A percentile compares a stretch with the other conserved stretches of the same genome.
These are phyloP conservation scores for Liquidambar formosana DNA, from an alignment of 164 flowering plant species.

Conservation along the genomic window DNA sequence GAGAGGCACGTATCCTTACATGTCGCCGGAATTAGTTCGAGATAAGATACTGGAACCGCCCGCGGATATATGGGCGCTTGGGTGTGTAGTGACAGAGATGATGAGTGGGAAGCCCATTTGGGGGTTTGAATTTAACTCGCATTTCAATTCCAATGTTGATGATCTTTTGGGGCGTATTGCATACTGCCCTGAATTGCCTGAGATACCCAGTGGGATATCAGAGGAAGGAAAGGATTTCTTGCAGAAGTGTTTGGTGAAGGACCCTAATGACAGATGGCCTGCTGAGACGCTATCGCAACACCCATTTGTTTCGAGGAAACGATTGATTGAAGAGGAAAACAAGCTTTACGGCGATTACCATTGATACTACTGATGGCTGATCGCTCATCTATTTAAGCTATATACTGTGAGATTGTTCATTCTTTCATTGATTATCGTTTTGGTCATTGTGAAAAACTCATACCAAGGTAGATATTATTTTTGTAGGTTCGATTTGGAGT, in stretches of 20 bases:
- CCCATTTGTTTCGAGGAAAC: no score
- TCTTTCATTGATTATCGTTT: no score
- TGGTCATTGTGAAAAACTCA: no score
- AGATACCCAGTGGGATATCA: slow-evolving; percentile 5
- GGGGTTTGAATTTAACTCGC: not conserved
- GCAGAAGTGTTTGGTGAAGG: slow-evolving; percentile 12
- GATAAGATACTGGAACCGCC: not conserved
- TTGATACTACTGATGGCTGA: no score
- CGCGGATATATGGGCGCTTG: slow-evolving; percentile 19
- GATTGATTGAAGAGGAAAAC: no score
- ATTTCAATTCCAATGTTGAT: not conserved
- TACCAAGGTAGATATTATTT: no score
- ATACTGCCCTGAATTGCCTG: not conserved
- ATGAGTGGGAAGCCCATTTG: slow-evolving; percentile 9
- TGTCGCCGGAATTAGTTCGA: slow-evolving; percentile 17
- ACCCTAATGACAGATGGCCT: slow-evolving; percentile 9
- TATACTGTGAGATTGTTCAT: no score
- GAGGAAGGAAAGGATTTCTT: slow-evolving; percentile 13
- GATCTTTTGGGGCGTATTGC: slow-evolving; percentile 3
- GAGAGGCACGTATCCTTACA: slow-evolving; percentile 1
- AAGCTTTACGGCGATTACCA: no score
- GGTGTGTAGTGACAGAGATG: slow-evolving; percentile 16
- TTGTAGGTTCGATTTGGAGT: no score
- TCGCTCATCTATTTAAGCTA: no score
- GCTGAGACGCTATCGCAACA: slow-evolving; percentile 12